These are phyloP conservation scores for Cyberlindnera meyerae DNA, from an alignment of 805 yeast species.

Conservation along the genomic window DNA sequence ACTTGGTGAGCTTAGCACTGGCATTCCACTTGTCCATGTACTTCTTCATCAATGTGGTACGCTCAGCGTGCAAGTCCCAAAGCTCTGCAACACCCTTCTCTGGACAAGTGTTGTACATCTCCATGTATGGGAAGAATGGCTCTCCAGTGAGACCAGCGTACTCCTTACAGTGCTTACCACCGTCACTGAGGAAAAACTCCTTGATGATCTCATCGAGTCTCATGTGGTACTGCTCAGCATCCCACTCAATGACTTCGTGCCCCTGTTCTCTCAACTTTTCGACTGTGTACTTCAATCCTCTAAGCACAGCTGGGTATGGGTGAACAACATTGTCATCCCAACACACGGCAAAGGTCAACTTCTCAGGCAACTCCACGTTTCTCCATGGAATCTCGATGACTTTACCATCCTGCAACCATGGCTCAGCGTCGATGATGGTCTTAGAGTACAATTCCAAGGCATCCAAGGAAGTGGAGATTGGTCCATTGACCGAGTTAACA, in stretches of 20 bases:
- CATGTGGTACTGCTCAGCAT: constrained; percentile 33
- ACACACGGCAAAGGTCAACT: constrained; percentile 38
- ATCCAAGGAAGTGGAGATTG: constrained; percentile 36
- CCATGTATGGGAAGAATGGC: constrained; percentile 40
- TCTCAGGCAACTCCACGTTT: constrained; percentile 30
- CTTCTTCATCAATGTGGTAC: constrained; percentile 35
- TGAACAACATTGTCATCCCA: constrained; percentile 39
- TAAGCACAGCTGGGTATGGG: constrained; percentile 45
- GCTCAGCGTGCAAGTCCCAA: constrained; percentile 39
- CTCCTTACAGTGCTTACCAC: constrained; percentile 34
- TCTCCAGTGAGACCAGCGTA: constrained; percentile 38
- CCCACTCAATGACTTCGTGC: constrained; percentile 47
- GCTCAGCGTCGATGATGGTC: constrained; percentile 30
- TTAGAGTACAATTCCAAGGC: constrained; percentile 33
- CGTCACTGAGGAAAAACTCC: constrained; percentile 34
- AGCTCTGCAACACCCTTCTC: constrained; percentile 35
- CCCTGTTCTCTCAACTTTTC: constrained; percentile 37
- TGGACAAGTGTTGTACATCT: constrained; percentile 29
- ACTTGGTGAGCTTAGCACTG: constrained; percentile 29
- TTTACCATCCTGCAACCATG: constrained; percentile 41
- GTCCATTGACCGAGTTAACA: constrained; percentile 43
- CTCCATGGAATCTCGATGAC: constrained; percentile 40
- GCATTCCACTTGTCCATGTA: constrained; percentile 41
- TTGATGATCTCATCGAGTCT: constrained; percentile 31
- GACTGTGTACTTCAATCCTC: constrained; percentile 37